phyloP scores from a whole-genome alignment of 2,329 filamentous ascomycete genomes.

The Neofusicoccum ribis region DNA sequence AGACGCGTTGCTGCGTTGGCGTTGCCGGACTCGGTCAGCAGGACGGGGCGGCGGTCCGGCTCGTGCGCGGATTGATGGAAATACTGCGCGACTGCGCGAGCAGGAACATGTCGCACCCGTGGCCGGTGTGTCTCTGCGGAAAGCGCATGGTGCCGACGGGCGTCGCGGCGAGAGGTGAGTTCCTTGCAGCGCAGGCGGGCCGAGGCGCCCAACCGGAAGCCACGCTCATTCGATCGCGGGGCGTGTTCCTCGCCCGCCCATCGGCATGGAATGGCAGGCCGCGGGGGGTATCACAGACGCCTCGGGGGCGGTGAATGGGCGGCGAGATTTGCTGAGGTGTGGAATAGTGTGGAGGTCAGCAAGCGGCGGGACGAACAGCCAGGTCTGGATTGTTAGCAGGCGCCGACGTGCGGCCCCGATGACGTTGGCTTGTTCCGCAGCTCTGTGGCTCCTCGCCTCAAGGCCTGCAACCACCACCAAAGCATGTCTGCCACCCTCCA shows the following conservation, averaged over 20 bases:
- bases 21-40: background rate
- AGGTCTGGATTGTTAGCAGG: background rate
- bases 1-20: background rate
- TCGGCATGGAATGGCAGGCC: background rate
- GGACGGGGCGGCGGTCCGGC: background rate
- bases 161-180: background rate
- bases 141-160: background rate
- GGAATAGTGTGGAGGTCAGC: background rate
- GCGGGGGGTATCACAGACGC: background rate
- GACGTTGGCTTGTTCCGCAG: conserved; percentile 8
- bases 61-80: background rate
- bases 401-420: background rate
- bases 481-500: background rate
- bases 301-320: background rate
- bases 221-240: background rate
- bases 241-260: background rate
- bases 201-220: background rate
- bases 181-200: background rate
- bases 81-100: background rate
- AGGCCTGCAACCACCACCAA: conserved; percentile 10
- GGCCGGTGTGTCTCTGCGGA: background rate
- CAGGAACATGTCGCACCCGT: background rate
- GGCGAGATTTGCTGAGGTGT: background rate
- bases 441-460: conserved; percentile 8
- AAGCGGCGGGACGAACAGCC: background rate